A percentile compares a stretch with the other conserved stretches of the same genome.
phyloP scores from a whole-genome alignment of 2,329 filamentous ascomycete genomes.

The Penicillium sp. region DNA sequence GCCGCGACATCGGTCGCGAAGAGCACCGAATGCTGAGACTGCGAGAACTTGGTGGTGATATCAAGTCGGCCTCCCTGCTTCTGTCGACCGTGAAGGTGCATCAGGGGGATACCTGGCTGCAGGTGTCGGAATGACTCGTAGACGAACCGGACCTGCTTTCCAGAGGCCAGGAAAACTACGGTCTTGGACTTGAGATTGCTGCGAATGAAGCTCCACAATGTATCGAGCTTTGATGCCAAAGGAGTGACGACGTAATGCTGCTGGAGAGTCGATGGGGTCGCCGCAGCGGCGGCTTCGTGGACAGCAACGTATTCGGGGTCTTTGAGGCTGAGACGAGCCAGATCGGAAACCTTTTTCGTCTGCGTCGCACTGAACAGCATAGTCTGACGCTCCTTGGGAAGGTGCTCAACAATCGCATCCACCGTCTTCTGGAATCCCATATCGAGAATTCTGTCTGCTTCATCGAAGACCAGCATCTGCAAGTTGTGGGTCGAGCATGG shows the following conservation, averaged over 20 bases:
- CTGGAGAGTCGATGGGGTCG: constrained; percentile 77
- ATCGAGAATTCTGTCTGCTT: constrained; percentile 94
- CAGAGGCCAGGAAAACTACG: constrained; percentile 88
- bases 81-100: constrained; percentile 90
- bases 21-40: constrained; percentile 75
- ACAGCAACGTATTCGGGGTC: constrained; percentile 95
- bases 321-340: constrained; percentile 78
- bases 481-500: constrained; percentile 84
- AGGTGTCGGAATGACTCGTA: constrained; percentile 90
- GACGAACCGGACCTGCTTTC: constrained; percentile 93
- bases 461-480: constrained; percentile 88
- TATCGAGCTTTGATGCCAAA: constrained; percentile 82
- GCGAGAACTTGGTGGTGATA: constrained; percentile 76
- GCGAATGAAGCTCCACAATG: constrained; percentile 86
- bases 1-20: constrained; percentile 96
- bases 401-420: constrained; percentile 86
- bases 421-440: constrained; percentile 92
- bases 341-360: constrained; percentile 86
- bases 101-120: constrained; percentile 85
- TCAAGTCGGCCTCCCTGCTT: constrained; percentile 86
- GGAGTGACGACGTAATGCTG: constrained; percentile 89
- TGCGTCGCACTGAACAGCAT: constrained; percentile 95
- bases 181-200: constrained; percentile 90
- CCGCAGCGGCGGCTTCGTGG: constrained; percentile 71
- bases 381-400: constrained; percentile 81